These are phyloP conservation scores for Dichotomocladium elegans DNA, from an alignment of 371 early-diverging fungal species.

Conservation along the genomic window DNA sequence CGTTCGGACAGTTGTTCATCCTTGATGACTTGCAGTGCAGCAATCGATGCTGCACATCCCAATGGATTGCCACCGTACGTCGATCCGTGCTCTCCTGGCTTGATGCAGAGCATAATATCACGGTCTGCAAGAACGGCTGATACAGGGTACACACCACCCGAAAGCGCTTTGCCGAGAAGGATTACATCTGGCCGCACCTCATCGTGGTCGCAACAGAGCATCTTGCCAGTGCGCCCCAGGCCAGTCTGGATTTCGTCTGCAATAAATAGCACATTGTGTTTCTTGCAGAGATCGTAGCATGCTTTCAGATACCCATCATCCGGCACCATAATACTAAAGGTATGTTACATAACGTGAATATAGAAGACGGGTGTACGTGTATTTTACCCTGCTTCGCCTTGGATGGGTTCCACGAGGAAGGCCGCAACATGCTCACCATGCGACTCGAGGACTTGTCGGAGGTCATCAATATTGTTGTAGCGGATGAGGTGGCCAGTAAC, in stretches of 20 bases:
- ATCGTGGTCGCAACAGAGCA: constrained; percentile 92
- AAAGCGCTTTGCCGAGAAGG: constrained; percentile 94
- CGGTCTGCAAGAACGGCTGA: constrained; percentile 86
- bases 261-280: constrained; percentile 95
- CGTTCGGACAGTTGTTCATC: constrained; percentile 90
- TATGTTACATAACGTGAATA: too few relatives aligned
- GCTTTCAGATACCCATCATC: constrained; percentile 85
- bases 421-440: constrained; percentile 84
- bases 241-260: constrained; percentile 90
- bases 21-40: constrained; percentile 90
- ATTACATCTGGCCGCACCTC: constrained; percentile 89
- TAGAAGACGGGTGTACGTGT: too few relatives aligned
- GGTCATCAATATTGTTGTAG: constrained; percentile 84
- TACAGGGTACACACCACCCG: constrained; percentile 95
- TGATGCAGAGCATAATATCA: constrained; percentile 90
- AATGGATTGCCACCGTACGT: constrained; percentile 98
- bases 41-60: constrained; percentile 91
- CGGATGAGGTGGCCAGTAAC: constrained; percentile 46
- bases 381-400: constrained; percentile 91
- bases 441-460: constrained; percentile 80
- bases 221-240: constrained; percentile 68
- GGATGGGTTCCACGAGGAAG: constrained; percentile 97
- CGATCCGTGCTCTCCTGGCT: constrained; percentile 95
- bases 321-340: constrained; percentile 86
- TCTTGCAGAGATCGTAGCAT: constrained; percentile 87